Conservation (phyloP, 2,329 filamentous ascomycete genomes). For the Verticillium nonalfalfae region DNA sequence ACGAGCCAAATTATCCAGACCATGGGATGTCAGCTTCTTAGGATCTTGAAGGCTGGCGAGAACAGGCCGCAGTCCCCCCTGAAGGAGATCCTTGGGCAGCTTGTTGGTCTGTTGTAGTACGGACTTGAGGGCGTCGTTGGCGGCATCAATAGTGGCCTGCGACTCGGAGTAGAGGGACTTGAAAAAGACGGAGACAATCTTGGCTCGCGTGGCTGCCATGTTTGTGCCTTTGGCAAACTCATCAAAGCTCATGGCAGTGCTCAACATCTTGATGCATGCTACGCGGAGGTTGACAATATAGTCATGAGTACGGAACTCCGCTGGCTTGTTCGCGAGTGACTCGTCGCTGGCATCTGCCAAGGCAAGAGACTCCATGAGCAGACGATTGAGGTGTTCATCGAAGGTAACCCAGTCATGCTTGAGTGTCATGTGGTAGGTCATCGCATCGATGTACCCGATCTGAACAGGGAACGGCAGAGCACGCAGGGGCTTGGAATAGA, state of each 20-base stretch:
- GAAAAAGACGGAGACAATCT: conserved; percentile 94
- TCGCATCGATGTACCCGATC: conserved; percentile 96
- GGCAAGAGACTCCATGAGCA: conserved; percentile 89
- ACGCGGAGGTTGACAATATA: conserved; percentile 88
- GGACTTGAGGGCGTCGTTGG: conserved; percentile 82
- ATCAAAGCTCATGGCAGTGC: conserved; percentile 86
- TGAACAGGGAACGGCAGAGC: conserved; percentile 91
- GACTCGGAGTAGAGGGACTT: conserved; percentile 94
- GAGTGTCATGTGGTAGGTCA: conserved; percentile 88
- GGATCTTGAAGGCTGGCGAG: conserved; percentile 93
- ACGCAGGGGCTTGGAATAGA: conserved; percentile 90
- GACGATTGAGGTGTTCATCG: conserved; percentile 82
- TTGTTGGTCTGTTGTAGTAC: conserved; percentile 87
- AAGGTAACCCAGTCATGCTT: conserved; percentile 87
- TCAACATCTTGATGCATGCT: conserved; percentile 87
- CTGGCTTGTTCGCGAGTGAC: conserved; percentile 82
- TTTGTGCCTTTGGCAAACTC: conserved; percentile 77
- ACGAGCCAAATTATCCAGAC: conserved; percentile 83
- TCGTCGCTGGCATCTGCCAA: conserved; percentile 94
- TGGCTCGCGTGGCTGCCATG: conserved; percentile 53
- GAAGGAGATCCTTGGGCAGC: conserved; percentile 88
- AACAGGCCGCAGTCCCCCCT: conserved; percentile 91
- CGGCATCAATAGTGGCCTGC: conserved; percentile 85
- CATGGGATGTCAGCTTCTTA: conserved; percentile 80
- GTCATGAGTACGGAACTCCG: conserved; percentile 92